phyloP scores from a whole-genome alignment of 495 filamentous ascomycete genomes.

The Aspergillus haitiensis region DNA sequence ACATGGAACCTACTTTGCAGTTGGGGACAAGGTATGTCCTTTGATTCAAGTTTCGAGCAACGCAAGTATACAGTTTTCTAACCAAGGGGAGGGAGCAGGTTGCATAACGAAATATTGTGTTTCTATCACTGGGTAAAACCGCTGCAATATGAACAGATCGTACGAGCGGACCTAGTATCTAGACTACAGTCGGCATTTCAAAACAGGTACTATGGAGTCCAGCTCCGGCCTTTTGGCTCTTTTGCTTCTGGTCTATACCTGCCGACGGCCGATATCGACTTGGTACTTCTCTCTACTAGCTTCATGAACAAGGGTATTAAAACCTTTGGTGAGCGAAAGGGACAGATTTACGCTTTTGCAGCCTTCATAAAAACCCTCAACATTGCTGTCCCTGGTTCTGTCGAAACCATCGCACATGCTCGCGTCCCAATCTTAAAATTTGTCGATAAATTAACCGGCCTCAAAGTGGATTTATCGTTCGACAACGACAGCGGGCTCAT shows the following conservation, averaged over 20 bases:
- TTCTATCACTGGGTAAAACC: constrained; percentile 85
- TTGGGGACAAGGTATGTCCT: constrained; percentile 34
- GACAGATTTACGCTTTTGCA: constrained; percentile 53
- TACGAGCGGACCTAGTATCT: constrained; percentile 70
- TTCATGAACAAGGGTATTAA: constrained; percentile 49
- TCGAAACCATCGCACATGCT: constrained; percentile 68
- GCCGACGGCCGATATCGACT: constrained; percentile 89
- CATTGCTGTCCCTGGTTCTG: constrained; percentile 50
- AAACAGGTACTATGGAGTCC: constrained; percentile 50
- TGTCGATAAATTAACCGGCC: constrained; percentile 65
- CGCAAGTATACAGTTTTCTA: background rate
- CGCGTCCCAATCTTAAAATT: constrained; percentile 95
- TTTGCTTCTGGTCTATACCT: constrained; percentile 89
- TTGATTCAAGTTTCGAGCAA: background rate
- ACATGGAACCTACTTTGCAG: constrained; percentile 32
- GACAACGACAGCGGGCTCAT: constrained; percentile 81
- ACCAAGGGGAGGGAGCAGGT: constrained; percentile 32
- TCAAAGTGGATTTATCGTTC: constrained; percentile 89
- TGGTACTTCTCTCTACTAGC: constrained; percentile 74
- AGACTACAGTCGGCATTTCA: constrained; percentile 58
- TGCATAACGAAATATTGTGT: constrained; percentile 84
- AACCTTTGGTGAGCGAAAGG: constrained; percentile 45
- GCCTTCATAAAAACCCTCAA: constrained; percentile 47
- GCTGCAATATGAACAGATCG: constrained; percentile 67
- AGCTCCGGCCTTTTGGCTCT: constrained; percentile 79